phyloP scores from a whole-genome alignment of 768 basidiomycete species.

The Rhodosporidiobolus sp. region DNA sequence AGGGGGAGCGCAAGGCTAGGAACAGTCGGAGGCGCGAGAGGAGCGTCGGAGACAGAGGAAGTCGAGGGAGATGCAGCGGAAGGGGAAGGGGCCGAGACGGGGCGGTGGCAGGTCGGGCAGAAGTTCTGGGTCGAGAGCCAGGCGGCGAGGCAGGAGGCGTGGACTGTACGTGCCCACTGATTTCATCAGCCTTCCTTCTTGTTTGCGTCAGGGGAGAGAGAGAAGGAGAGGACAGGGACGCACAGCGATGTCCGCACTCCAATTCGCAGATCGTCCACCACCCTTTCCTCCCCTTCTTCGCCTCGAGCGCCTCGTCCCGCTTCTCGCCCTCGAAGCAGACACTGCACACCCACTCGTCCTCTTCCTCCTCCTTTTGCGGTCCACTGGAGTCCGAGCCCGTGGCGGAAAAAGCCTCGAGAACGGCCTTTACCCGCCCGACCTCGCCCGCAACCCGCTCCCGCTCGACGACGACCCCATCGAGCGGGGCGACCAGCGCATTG shows the following conservation, averaged over 20 bases:
- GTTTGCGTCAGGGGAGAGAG: too few relatives aligned
- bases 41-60: too few relatives aligned
- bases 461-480: neutral
- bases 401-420: neutral
- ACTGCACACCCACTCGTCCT: neutral
- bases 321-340: neutral
- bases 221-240: neutral
- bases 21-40: too few relatives aligned
- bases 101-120: conserved; percentile 10
- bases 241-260: neutral
- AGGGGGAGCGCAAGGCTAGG: too few relatives aligned
- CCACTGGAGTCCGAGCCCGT: too few relatives aligned
- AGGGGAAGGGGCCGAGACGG: neutral
- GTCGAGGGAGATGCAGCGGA: neutral
- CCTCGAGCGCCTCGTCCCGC: neutral
- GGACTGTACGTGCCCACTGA: neutral
- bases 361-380: neutral
- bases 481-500: neutral
- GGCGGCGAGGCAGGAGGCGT: neutral
- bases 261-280: neutral
- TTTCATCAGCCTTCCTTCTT: neutral
- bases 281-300: neutral
- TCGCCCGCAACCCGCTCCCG: neutral
- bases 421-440: neutral
- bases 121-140: neutral